phyloP scores from a whole-genome alignment of 139 green algal species.

The Chlorella sp. region DNA sequence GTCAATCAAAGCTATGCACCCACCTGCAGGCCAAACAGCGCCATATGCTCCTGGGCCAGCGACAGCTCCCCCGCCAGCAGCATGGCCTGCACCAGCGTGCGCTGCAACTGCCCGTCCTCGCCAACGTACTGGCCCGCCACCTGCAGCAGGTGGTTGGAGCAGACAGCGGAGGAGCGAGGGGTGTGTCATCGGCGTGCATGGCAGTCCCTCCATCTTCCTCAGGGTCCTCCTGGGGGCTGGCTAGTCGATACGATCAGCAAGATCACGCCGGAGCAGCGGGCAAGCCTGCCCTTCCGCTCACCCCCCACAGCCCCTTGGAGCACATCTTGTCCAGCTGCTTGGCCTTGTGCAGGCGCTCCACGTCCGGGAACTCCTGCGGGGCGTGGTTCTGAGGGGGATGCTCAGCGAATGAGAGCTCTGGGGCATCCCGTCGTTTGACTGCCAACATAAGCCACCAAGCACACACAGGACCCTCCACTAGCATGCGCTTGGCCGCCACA shows the following conservation, averaged over 20 bases:
- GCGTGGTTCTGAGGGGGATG: not conserved
- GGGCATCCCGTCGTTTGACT: too few relatives aligned
- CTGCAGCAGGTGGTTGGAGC: not conserved
- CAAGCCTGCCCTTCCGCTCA: slow-evolving; percentile 52
- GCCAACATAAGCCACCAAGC: too few relatives aligned
- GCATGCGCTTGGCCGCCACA: too few relatives aligned
- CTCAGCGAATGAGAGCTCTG: too few relatives aligned
- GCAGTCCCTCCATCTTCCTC: too few relatives aligned
- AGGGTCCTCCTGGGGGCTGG: too few relatives aligned
- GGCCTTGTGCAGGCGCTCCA: slow-evolving; percentile 58
- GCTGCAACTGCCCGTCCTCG: slow-evolving; percentile 47
- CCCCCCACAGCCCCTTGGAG: slow-evolving; percentile 59
- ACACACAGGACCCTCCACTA: too few relatives aligned
- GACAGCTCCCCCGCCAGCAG: slow-evolving; percentile 44
- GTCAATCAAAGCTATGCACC: too few relatives aligned
- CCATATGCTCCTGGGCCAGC: slow-evolving; percentile 57
- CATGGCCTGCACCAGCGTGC: slow-evolving; percentile 48
- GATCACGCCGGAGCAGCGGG: too few relatives aligned
- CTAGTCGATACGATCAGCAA: too few relatives aligned
- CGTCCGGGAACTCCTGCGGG: slow-evolving; percentile 54
- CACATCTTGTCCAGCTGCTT: slow-evolving; percentile 56
- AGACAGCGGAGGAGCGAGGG: not conserved
- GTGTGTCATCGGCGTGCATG: too few relatives aligned
- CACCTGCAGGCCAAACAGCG: slow-evolving; percentile 50
- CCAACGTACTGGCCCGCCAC: slow-evolving; percentile 26